A percentile compares a stretch with the other conserved stretches of the same genome.
These are phyloP conservation scores for Syncephalastrum monosporum DNA, from an alignment of 371 early-diverging fungal genomes.

Conservation along the genomic window DNA sequence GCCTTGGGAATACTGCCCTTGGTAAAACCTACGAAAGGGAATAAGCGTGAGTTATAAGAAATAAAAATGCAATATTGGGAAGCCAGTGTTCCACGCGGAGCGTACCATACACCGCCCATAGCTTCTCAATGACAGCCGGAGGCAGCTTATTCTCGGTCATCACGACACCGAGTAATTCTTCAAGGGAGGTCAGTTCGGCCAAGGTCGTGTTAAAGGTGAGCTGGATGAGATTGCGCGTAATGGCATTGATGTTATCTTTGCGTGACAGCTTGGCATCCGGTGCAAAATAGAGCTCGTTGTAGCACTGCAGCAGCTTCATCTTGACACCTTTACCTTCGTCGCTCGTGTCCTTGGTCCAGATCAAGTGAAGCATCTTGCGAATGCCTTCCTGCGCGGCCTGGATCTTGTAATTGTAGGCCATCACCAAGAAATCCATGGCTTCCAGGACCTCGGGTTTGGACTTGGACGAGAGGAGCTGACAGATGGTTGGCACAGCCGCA, in stretches of 20 bases:
- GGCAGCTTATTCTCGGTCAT: conserved; percentile 63
- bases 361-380: conserved; percentile 90
- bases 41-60: not conserved
- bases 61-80: no score
- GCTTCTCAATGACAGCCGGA: conserved; percentile 68
- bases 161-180: conserved; percentile 81
- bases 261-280: conserved; percentile 52
- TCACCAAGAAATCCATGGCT: conserved; percentile 92
- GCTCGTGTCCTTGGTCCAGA: conserved; percentile 88
- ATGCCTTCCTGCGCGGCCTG: conserved; percentile 85
- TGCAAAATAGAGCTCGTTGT: conserved; percentile 76
- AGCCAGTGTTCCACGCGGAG: no score
- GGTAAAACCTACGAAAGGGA: conserved; percentile 51
- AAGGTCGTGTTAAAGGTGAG: conserved; percentile 83
- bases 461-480: conserved; percentile 85
- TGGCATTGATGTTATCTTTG: conserved; percentile 63
- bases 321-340: conserved; percentile 85
- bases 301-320: conserved; percentile 77
- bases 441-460: conserved; percentile 91
- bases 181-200: conserved; percentile 92
- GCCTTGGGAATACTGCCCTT: conserved; percentile 63
- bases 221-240: conserved; percentile 73
- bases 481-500: conserved; percentile 68
- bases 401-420: conserved; percentile 79
- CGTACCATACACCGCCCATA: conserved; percentile 84